Conservation (phyloP, 2,329 filamentous ascomycete genomes). For the Sporothrix phasma region DNA sequence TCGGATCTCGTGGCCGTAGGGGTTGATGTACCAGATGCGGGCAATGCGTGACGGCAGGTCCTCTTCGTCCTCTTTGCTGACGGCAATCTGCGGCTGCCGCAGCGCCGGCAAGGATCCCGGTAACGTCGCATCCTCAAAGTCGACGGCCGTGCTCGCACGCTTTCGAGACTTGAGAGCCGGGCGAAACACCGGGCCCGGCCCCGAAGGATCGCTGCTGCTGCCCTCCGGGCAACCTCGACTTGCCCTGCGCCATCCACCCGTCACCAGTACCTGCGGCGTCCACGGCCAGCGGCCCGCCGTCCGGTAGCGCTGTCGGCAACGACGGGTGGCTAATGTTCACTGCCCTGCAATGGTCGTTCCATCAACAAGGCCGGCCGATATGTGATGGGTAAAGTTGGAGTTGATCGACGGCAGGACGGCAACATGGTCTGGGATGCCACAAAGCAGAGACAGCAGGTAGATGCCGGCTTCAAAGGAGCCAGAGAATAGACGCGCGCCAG, state of each 20-base stretch:
- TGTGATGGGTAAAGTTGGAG: constrained; percentile 92
- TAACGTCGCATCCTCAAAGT: constrained; percentile 72
- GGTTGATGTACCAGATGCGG: constrained; percentile 94
- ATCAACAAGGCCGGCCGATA: constrained; percentile 69
- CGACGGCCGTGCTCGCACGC: constrained; percentile 41
- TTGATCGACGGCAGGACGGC: constrained; percentile 84
- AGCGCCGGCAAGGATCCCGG: constrained; percentile 73
- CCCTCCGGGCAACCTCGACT: neutral
- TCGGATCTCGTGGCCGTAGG: constrained; percentile 91
- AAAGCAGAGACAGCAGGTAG: constrained; percentile 79
- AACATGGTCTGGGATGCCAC: constrained; percentile 66
- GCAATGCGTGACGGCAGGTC: constrained; percentile 70
- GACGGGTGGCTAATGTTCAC: constrained; percentile 86
- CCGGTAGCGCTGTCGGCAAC: constrained; percentile 46
- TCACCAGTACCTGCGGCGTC: constrained; percentile 5
- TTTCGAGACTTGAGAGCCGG: constrained; percentile 18
- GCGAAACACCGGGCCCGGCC: neutral
- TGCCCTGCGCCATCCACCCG: neutral
- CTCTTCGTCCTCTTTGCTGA: constrained; percentile 66
- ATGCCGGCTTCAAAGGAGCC: constrained; percentile 89
- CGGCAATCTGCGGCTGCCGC: constrained; percentile 69
- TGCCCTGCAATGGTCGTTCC: constrained; percentile 77
- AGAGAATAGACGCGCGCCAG: constrained; percentile 79
- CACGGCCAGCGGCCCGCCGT: constrained; percentile 18
- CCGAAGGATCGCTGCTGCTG: neutral